Evolutionary conservation across 805 yeast species (phyloP).

Genomic region (Candida succiphila): DNA sequence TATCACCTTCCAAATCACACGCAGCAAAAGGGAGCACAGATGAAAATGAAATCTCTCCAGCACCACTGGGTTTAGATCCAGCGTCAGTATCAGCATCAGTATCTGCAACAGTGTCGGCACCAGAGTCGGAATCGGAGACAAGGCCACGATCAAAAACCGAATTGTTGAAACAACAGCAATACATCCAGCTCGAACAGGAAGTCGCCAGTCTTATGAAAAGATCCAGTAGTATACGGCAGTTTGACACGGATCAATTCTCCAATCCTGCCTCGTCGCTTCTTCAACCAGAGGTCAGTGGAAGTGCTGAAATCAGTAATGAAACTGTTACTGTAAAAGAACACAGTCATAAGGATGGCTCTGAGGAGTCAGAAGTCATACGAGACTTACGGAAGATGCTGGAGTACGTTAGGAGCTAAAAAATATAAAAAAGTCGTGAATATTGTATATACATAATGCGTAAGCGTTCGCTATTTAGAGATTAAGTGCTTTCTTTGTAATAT

Average conservation of each 20-base stretch:
- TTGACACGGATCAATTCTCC: background rate
- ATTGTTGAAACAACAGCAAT: background rate
- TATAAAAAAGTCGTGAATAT: background rate
- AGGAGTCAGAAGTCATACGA: background rate
- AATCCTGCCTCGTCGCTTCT: background rate
- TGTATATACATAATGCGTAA: background rate
- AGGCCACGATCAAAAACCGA: background rate
- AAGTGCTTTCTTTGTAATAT: constrained; percentile 31
- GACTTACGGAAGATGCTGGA: constrained; percentile 1
- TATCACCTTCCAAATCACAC: constrained; percentile 3
- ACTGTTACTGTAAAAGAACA: background rate
- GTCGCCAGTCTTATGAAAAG: constrained; percentile 1
- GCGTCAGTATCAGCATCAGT: background rate
- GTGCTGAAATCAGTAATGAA: background rate
- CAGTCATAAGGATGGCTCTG: background rate
- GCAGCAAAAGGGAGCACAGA: background rate
- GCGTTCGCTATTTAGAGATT: constrained; percentile 2
- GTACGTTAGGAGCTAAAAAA: background rate
- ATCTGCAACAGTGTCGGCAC: background rate
- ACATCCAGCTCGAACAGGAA: background rate
- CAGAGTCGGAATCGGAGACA: background rate
- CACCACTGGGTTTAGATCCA: background rate
- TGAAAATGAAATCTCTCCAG: background rate
- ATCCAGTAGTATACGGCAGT: constrained; percentile 1
- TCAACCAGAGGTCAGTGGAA: background rate